Percentiles rank a stretch among this genome's conserved stretches.
phyloP scores from a whole-genome alignment of 352 stramenopile genomes.

The Phytophthora fragariaefolia region DNA sequence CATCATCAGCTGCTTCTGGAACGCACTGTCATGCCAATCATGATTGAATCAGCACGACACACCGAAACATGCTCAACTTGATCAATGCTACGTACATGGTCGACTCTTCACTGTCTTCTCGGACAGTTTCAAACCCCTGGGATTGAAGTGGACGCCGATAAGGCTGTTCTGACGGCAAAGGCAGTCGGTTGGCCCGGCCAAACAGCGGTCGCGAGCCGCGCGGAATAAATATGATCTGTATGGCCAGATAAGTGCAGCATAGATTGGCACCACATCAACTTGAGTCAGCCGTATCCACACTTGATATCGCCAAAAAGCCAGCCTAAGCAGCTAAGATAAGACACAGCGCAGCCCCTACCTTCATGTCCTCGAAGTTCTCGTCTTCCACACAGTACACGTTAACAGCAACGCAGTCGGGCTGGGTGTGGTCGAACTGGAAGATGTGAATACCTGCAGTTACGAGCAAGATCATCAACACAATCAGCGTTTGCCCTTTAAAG shows the following conservation, averaged over 20 bases:
- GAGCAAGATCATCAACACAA: background rate
- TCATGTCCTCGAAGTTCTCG: constrained; percentile 84
- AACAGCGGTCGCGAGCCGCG: constrained; percentile 74
- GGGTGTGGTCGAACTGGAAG: constrained; percentile 83
- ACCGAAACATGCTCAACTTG: background rate
- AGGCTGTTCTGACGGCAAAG: constrained; percentile 50
- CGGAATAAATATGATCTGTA: constrained; percentile 84
- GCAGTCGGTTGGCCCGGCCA: constrained; percentile 50
- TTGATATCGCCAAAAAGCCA: constrained; percentile 13
- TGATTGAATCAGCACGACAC: constrained; percentile 10
- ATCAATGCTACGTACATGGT: constrained; percentile 49
- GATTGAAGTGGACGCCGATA: constrained; percentile 51
- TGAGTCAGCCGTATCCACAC: constrained; percentile 21
- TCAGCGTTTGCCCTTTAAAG: constrained; percentile 9
- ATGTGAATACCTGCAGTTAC: constrained; percentile 70
- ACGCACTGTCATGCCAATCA: constrained; percentile 36
- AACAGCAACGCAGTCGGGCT: constrained; percentile 73
- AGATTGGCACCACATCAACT: constrained; percentile 27
- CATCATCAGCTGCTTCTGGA: constrained; percentile 85
- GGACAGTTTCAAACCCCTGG: constrained; percentile 44
- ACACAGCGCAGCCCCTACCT: constrained; percentile 40
- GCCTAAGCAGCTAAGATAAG: constrained; percentile 2
- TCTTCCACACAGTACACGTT: constrained; percentile 86
- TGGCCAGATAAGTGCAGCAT: constrained; percentile 28
- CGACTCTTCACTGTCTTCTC: constrained; percentile 56